Evolutionary conservation across 352 stramenopile species (phyloP), one percentile per base, ranked within the genome.

Genomic region (Globisporangium solare): DNA sequence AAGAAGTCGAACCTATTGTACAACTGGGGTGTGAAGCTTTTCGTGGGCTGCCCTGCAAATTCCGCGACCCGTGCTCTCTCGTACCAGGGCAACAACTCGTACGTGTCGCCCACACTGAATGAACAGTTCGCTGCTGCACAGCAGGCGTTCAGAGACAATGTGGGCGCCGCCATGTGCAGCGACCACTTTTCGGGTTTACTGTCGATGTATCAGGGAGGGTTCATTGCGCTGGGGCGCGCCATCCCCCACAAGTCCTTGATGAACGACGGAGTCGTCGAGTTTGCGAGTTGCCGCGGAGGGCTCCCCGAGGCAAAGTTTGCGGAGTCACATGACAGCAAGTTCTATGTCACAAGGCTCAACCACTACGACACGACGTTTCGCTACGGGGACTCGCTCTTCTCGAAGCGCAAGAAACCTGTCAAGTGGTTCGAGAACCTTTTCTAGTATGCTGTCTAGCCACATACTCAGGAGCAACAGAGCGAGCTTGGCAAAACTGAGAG

Each of bases 131-230:
- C 47, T 18, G 74, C 69, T 8, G 69, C 67, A 12, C 74, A 70
- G 45, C 27, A 56, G 45, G 64, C 64, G 4, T 77, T 71, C 46
- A 60, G 51, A 18, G 61, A 58, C 27, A 56, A 64, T 14, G 69
- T 77, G 12, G 64, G 66, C 8, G 66, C 67, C 39, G 71, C 54
- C 2, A 67, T 85, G 47, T 88, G 77, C 53, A 78, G 77, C 31
- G 54, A 67, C 43, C 54, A 40, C 27, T 74, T 70, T 46, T 56
- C 61, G 0, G 77, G 77, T 0, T 52, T 88, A 6, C 50, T 73
- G 22, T 82, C 74, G 1, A 35, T 53, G 6, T 74, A 83, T 18
- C 61, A 71, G 51, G 17, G 42, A 0, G 46, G 40, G 57, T 73
- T 79, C 17, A 63, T 58, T 32, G n/a, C 58, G 12, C 42, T 58